Conservation (phyloP, 2,329 filamentous ascomycete species). For the Alternaria consortialis region DNA sequence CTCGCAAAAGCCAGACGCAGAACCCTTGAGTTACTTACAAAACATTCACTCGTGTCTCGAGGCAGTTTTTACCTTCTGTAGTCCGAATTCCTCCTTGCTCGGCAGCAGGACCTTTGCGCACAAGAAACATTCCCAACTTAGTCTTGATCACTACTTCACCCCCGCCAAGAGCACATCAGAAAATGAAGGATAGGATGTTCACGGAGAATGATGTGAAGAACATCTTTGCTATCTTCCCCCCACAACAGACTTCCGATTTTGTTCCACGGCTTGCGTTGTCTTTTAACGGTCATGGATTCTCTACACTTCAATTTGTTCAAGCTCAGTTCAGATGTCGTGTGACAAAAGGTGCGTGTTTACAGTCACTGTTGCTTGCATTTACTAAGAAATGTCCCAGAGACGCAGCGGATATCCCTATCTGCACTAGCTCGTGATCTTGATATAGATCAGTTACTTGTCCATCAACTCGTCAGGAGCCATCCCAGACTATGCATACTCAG, state of each 20-base stretch:
- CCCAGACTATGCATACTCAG: constrained; percentile 36
- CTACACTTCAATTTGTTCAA: constrained; percentile 33
- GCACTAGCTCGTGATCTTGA: constrained; percentile 31
- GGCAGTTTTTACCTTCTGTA: not conserved
- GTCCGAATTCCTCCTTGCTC: not conserved
- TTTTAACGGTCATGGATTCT: constrained; percentile 35
- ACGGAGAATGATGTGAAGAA: constrained; percentile 44
- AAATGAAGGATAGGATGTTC: constrained; percentile 36
- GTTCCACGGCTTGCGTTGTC: constrained; percentile 33
- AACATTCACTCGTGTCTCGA: not conserved
- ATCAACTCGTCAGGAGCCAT: constrained; percentile 29
- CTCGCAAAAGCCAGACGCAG: not conserved
- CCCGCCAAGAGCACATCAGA: not conserved
- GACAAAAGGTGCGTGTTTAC: constrained; percentile 19
- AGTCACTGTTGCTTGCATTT: not conserved
- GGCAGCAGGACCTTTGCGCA: not conserved
- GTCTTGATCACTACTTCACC: not conserved
- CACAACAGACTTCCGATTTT: constrained; percentile 16
- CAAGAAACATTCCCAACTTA: not conserved
- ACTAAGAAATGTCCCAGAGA: constrained; percentile 19
- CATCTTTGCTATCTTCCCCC: constrained; percentile 35
- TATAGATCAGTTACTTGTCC: constrained; percentile 30
- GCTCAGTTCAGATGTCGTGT: constrained; percentile 32
- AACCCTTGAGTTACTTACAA: not conserved
- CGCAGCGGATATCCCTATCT: constrained; percentile 24